These are phyloP conservation scores for Phytopythium litorale DNA, from an alignment of 352 stramenopile species.

Conservation along the genomic window DNA sequence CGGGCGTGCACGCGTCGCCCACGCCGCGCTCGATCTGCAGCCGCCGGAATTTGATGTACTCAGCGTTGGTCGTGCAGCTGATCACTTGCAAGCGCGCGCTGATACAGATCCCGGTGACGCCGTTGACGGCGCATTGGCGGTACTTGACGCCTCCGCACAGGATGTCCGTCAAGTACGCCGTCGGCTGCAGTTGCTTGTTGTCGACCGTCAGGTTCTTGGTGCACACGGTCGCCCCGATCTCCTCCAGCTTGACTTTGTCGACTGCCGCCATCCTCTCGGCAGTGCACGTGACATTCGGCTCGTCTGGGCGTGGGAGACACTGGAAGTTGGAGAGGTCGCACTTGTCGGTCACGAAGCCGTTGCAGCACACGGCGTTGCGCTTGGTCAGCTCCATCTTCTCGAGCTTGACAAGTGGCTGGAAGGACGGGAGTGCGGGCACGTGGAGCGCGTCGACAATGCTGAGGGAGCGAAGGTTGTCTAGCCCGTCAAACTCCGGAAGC, in stretches of 20 bases:
- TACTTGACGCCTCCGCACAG: conserved; percentile 27
- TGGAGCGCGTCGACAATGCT: conserved; percentile 15
- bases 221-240: conserved; percentile 9
- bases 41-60: conserved; percentile 23
- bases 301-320: conserved; percentile 17
- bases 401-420: conserved; percentile 12
- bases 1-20: conserved; percentile 20
- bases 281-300: conserved; percentile 16
- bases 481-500: conserved; percentile 23
- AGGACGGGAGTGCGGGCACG: conserved; percentile 13
- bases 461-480: conserved; percentile 13
- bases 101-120: conserved; percentile 28
- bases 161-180: conserved; percentile 19
- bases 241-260: conserved; percentile 5
- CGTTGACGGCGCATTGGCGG: conserved; percentile 20
- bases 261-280: conserved; percentile 11
- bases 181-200: conserved; percentile 9
- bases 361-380: conserved; percentile 29
- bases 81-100: conserved; percentile 39
- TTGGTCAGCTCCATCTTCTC: conserved; percentile 13
- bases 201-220: conserved; percentile 1
- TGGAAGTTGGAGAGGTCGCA: conserved; percentile 22
- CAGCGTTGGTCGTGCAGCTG: conserved; percentile 20
- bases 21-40: conserved; percentile 28
- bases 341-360: conserved; percentile 21